These are phyloP conservation scores for Plasmodium reichenowi DNA, from an alignment of 169 alveolate species.

Conservation along the genomic window DNA sequence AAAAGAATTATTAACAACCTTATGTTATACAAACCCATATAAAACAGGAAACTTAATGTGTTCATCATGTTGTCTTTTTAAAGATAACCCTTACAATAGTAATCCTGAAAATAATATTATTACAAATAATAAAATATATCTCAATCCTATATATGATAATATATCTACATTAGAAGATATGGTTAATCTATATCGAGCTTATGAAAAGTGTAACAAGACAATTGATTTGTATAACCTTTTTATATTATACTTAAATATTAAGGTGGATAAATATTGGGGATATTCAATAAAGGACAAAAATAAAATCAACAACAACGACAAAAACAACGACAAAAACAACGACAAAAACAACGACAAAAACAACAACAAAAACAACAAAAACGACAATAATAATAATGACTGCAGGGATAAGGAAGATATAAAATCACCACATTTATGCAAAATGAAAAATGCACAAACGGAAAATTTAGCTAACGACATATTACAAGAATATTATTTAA, in stretches of 20 bases:
- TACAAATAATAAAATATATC: conserved; percentile 22
- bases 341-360: not conserved
- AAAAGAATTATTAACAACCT: conserved; percentile 29
- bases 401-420: not conserved
- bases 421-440: not conserved
- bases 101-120: conserved; percentile 29
- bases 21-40: conserved; percentile 59
- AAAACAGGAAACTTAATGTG: conserved; percentile 68
- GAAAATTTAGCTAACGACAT: conserved; percentile 4
- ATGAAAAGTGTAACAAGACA: conserved; percentile 56
- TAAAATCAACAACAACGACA: not conserved
- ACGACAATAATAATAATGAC: not conserved
- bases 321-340: not conserved
- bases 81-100: not conserved
- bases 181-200: conserved; percentile 38
- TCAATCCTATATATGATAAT: conserved; percentile 57
- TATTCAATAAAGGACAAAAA: not conserved
- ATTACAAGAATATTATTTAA: conserved; percentile 59
- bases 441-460: not conserved
- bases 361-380: not conserved
- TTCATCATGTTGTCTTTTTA: conserved; percentile 29
- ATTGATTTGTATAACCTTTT: conserved; percentile 38
- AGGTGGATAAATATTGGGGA: conserved; percentile 11
- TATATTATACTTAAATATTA: conserved; percentile 31
- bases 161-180: conserved; percentile 39